Evolutionary conservation across 441 rosid genomes (phyloP).

Genomic region (Eruca vesicaria): DNA sequence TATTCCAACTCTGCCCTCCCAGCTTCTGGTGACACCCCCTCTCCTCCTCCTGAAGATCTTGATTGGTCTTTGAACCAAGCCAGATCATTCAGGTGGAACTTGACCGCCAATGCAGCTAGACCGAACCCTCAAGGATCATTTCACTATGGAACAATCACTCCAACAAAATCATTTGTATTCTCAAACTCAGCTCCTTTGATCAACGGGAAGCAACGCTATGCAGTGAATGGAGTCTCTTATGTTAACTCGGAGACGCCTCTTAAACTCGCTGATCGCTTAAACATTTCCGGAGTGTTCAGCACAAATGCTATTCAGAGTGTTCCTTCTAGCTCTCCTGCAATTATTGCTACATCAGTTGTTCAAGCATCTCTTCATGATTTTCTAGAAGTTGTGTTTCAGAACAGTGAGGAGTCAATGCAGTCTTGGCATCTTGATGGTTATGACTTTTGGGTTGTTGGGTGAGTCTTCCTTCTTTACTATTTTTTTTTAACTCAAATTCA

Average conservation of each 20-base stretch:
- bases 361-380: slow-evolving; percentile 62
- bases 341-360: slow-evolving; percentile 65
- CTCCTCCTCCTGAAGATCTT: slow-evolving; percentile 47
- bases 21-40: slow-evolving; percentile 66
- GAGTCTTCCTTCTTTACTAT: slow-evolving; percentile 20
- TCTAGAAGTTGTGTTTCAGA: slow-evolving; percentile 75
- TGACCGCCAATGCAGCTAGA: slow-evolving; percentile 92
- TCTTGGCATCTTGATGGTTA: slow-evolving; percentile 99
- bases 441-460: slow-evolving; percentile 95
- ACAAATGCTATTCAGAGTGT: slow-evolving; percentile 42
- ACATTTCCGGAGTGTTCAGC: slow-evolving; percentile 72
- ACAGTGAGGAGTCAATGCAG: slow-evolving; percentile 67
- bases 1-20: slow-evolving; percentile 59
- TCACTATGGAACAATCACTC: slow-evolving; percentile 73
- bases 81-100: slow-evolving; percentile 80
- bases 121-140: slow-evolving; percentile 95
- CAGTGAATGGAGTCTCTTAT: slow-evolving; percentile 73
- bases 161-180: slow-evolving; percentile 56
- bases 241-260: slow-evolving; percentile 76
- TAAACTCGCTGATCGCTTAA: slow-evolving; percentile 85
- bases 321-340: slow-evolving; percentile 49
- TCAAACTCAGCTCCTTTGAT: slow-evolving; percentile 71
- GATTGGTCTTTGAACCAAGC: slow-evolving; percentile 91
- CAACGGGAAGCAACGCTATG: slow-evolving; percentile 74
- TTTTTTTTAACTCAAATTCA: not conserved